Evolutionary conservation across 139 green algal genomes (phyloP).

Genomic region (Desmodesmus armatus): DNA sequence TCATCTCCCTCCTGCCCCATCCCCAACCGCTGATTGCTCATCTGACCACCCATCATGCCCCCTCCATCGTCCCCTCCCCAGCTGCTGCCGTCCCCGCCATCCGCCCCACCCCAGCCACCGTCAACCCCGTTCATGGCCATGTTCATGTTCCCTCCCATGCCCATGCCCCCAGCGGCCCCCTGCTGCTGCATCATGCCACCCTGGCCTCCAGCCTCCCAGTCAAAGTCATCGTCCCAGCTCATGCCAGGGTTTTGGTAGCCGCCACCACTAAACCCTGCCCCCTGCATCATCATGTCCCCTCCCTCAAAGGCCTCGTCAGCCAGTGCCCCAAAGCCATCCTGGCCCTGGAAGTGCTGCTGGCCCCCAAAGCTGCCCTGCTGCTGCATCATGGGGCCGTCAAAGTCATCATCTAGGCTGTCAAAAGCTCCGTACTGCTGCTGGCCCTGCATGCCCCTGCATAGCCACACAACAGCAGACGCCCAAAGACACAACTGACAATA

Average conservation of each 20-base stretch:
- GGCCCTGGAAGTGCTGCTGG: neutral
- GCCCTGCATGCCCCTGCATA: too few relatives aligned
- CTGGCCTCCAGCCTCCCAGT: neutral
- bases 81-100: neutral
- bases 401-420: conserved; percentile 7
- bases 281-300: neutral
- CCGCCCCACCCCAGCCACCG: neutral
- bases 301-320: conserved; percentile 14
- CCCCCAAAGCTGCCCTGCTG: conserved; percentile 9
- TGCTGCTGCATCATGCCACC: neutral
- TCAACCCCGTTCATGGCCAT: neutral
- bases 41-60: neutral
- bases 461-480: too few relatives aligned
- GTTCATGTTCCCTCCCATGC: conserved; percentile 1
- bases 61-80: neutral
- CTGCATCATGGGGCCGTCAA: neutral
- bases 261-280: neutral
- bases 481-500: too few relatives aligned
- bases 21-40: neutral
- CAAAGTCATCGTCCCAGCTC: neutral
- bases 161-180: neutral
- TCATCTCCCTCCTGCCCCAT: neutral
- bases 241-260: too few relatives aligned
- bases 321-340: conserved; percentile 10
- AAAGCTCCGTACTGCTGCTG: too few relatives aligned